Evolutionary conservation across 768 basidiomycete species (phyloP).

Genomic region (Mycena capillaripes): DNA sequence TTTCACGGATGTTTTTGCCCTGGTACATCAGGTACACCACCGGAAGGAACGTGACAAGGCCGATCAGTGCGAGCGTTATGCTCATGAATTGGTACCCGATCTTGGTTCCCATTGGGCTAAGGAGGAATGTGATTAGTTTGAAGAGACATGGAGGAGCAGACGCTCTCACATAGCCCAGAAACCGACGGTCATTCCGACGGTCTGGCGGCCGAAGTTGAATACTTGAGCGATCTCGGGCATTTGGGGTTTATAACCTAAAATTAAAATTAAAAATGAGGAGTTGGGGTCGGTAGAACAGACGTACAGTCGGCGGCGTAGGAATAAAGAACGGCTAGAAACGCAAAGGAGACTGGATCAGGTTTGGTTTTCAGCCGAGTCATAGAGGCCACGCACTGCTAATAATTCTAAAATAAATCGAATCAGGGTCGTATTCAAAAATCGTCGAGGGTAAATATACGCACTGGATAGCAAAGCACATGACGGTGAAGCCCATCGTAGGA

Average conservation of each 20-base stretch:
- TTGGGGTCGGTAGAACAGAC: background rate
- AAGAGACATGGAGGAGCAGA: background rate
- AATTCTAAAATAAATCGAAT: slow-evolving; percentile 3
- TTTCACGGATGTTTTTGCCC: slow-evolving; percentile 29
- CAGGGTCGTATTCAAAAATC: background rate
- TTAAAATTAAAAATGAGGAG: background rate
- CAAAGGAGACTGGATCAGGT: background rate
- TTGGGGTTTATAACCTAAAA: slow-evolving; percentile 34
- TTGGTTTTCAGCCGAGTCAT: background rate
- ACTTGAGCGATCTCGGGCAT: slow-evolving; percentile 35
- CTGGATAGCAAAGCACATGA: slow-evolving; percentile 36
- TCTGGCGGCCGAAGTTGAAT: slow-evolving; percentile 37
- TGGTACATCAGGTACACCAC: slow-evolving; percentile 34
- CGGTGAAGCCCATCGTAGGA: slow-evolving; percentile 30
- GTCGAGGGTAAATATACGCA: background rate
- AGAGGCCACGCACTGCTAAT: slow-evolving; percentile 22
- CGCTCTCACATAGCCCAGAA: slow-evolving; percentile 30
- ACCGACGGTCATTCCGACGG: slow-evolving; percentile 38
- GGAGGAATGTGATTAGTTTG: background rate
- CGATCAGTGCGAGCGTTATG: slow-evolving; percentile 31
- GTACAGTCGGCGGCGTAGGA: slow-evolving; percentile 32
- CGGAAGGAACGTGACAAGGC: slow-evolving; percentile 32
- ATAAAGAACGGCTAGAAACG: slow-evolving; percentile 21
- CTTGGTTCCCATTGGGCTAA: slow-evolving; percentile 33
- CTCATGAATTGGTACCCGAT: slow-evolving; percentile 38